These are phyloP conservation scores for Physcomitrium patens DNA, from an alignment of 225 moss, liverwort and hornwort species.

Conservation along the genomic window DNA sequence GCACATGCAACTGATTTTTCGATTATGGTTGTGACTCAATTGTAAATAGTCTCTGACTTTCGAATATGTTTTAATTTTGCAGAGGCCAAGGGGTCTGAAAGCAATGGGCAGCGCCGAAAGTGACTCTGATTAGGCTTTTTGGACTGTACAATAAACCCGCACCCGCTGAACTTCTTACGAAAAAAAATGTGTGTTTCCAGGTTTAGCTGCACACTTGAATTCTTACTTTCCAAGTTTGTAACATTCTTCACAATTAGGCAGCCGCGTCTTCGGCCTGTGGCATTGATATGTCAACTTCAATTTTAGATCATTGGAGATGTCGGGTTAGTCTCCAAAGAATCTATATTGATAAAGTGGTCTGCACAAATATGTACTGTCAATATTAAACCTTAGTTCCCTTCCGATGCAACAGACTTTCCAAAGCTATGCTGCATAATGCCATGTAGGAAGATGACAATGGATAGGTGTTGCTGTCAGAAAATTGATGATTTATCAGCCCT, in stretches of 20 bases:
- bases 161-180: slow-evolving; percentile 28
- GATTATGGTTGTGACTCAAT: neutral
- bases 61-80: slow-evolving; percentile 34
- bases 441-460: slow-evolving; percentile 29
- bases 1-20: neutral
- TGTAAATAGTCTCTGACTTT: neutral
- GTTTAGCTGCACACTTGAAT: slow-evolving; percentile 29
- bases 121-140: slow-evolving; percentile 71
- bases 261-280: slow-evolving; percentile 36
- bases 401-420: slow-evolving; percentile 31
- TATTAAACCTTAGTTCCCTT: slow-evolving; percentile 24
- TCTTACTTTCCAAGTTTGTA: slow-evolving; percentile 40
- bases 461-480: slow-evolving; percentile 28
- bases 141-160: slow-evolving; percentile 34
- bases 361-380: slow-evolving; percentile 32
- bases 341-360: slow-evolving; percentile 34
- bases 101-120: slow-evolving; percentile 96
- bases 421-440: slow-evolving; percentile 26
- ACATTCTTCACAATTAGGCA: slow-evolving; percentile 40
- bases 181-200: slow-evolving; percentile 35
- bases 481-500: slow-evolving; percentile 50
- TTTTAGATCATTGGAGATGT: slow-evolving; percentile 33
- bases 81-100: slow-evolving; percentile 98
- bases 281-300: slow-evolving; percentile 30
- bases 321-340: slow-evolving; percentile 31